Evolutionary conservation across 2,329 filamentous ascomycete genomes (phyloP).

Genomic region (Cladosporium oxysporum): DNA sequence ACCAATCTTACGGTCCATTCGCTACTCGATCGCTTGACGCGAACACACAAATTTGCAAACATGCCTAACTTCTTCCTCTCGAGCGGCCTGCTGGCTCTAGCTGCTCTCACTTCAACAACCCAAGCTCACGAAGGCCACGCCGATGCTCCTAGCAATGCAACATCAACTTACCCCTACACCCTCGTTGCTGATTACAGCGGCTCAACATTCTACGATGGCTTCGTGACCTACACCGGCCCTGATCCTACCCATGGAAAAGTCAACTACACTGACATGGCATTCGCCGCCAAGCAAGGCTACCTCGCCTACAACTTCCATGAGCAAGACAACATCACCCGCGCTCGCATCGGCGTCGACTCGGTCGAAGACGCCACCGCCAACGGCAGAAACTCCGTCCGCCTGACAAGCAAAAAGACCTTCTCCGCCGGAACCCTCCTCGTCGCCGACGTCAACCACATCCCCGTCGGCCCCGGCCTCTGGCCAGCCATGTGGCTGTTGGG

Average conservation of each 20-base stretch:
- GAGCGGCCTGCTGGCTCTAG: slow-evolving; percentile 17
- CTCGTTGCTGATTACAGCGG: slow-evolving; percentile 35
- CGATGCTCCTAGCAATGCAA: slow-evolving; percentile 12
- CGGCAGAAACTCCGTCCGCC: slow-evolving; percentile 49
- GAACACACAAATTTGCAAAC: slow-evolving; percentile 5
- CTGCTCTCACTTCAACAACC: slow-evolving; percentile 18
- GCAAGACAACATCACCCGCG: slow-evolving; percentile 34
- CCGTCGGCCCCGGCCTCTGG: slow-evolving; percentile 54
- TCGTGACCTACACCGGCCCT: slow-evolving; percentile 45
- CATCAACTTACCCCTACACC: slow-evolving; percentile 28
- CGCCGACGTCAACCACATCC: slow-evolving; percentile 54
- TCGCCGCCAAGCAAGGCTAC: slow-evolving; percentile 41
- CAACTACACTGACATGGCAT: slow-evolving; percentile 24
- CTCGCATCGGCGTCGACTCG: slow-evolving; percentile 51
- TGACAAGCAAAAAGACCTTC: slow-evolving; percentile 50
- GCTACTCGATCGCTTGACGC: slow-evolving; percentile 16
- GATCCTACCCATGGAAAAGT: slow-evolving; percentile 48
- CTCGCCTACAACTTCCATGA: slow-evolving; percentile 45
- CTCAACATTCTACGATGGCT: slow-evolving; percentile 47
- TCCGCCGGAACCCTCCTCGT: slow-evolving; percentile 52
- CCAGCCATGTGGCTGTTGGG: slow-evolving; percentile 50
- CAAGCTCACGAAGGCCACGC: slow-evolving; percentile 19
- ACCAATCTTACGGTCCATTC: not conserved
- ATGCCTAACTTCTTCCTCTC: slow-evolving; percentile 1
- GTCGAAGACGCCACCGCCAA: slow-evolving; percentile 38